A percentile compares a stretch with the other conserved stretches of the same genome.
Conservation (phyloP, 2,329 filamentous ascomycete genomes). For the Emergomyces pasteurianus region DNA sequence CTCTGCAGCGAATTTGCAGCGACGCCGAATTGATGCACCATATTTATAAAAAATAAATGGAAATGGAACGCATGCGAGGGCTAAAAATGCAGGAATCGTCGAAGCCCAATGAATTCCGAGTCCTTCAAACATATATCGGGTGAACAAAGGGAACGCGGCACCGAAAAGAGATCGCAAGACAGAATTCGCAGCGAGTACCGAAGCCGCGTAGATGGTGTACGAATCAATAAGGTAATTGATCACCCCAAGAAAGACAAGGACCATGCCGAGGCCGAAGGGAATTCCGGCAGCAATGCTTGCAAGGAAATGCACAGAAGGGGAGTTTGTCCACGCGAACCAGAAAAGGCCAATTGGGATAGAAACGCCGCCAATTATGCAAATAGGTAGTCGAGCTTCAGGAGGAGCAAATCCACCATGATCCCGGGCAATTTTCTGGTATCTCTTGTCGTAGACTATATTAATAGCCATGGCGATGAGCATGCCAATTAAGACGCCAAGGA, state of each 20-base stretch:
- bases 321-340: slow-evolving; percentile 58
- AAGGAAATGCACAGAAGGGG: slow-evolving; percentile 44
- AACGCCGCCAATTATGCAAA: slow-evolving; percentile 50
- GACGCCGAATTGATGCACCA: slow-evolving; percentile 49
- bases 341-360: slow-evolving; percentile 53
- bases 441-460: slow-evolving; percentile 39
- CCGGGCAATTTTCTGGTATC: slow-evolving; percentile 38
- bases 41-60: slow-evolving; percentile 68
- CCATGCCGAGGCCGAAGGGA: slow-evolving; percentile 47
- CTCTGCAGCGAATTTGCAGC: slow-evolving; percentile 59
- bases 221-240: slow-evolving; percentile 59
- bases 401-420: slow-evolving; percentile 45
- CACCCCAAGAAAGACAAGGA: slow-evolving; percentile 50
- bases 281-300: slow-evolving; percentile 38
- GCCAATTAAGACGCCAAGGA: slow-evolving; percentile 57
- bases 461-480: slow-evolving; percentile 49
- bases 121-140: slow-evolving; percentile 35
- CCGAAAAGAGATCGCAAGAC: slow-evolving; percentile 68
- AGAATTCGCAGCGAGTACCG: slow-evolving; percentile 63
- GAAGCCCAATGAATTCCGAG: slow-evolving; percentile 67
- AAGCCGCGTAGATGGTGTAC: slow-evolving; percentile 65
- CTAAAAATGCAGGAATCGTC: slow-evolving; percentile 61
- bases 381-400: slow-evolving; percentile 54
- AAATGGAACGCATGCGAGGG: slow-evolving; percentile 58
- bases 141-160: slow-evolving; percentile 69